A percentile compares a stretch with the other conserved stretches of the same genome.
These are phyloP conservation scores for Vicia faba DNA, from an alignment of 306 rosid genomes.

Conservation along the genomic window DNA sequence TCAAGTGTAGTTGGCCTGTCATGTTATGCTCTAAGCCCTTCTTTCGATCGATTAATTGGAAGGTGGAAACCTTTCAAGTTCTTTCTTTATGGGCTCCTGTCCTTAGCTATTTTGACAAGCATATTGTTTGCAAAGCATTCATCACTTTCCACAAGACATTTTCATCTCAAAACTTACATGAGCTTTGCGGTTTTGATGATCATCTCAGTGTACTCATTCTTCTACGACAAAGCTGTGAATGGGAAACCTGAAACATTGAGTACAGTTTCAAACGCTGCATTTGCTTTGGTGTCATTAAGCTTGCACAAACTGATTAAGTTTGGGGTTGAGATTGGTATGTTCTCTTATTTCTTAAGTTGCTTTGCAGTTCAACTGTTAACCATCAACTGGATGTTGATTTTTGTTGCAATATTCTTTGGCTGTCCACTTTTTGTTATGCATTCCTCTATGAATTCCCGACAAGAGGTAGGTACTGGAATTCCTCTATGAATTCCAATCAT, in stretches of 20 bases:
- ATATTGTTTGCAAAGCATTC: background rate
- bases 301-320: background rate
- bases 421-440: constrained; percentile 1
- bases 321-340: background rate
- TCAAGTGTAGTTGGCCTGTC: constrained; percentile 6
- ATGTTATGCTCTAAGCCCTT: constrained; percentile 22
- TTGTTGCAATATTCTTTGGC: background rate
- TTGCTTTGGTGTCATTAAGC: constrained; percentile 18
- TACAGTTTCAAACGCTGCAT: background rate
- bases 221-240: background rate
- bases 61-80: background rate
- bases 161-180: background rate
- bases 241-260: constrained; percentile 23
- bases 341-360: background rate
- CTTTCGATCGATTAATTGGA: constrained; percentile 4
- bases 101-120: too few relatives aligned
- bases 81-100: background rate
- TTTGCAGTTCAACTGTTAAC: background rate
- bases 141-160: background rate
- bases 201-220: constrained; percentile 9
- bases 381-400: background rate
- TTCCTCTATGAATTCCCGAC: background rate
- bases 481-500: too few relatives aligned
- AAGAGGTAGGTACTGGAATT: background rate
- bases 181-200: background rate